These are phyloP conservation scores for Mycena olivaceomarginata DNA, from an alignment of 768 basidiomycete species.

Conservation along the genomic window DNA sequence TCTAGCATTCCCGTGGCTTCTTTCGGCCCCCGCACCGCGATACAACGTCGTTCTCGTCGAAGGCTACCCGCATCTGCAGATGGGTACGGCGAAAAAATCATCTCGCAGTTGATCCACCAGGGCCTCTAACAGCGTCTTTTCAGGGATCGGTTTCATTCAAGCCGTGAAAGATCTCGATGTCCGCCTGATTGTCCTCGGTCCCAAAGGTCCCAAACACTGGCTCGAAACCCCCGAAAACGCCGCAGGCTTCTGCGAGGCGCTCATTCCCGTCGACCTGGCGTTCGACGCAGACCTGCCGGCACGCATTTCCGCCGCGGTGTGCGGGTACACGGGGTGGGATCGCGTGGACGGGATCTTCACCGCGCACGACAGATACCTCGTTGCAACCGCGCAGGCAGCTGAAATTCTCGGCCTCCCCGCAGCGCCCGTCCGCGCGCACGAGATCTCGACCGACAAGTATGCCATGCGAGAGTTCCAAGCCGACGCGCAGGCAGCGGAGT, in stretches of 20 bases:
- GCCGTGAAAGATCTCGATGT: slow-evolving; percentile 29
- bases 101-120: neutral
- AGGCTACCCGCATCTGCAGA: slow-evolving; percentile 26
- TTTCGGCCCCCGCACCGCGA: neutral
- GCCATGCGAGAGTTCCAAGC: slow-evolving; percentile 22
- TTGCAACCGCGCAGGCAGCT: slow-evolving; percentile 30
- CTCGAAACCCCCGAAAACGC: slow-evolving; percentile 20
- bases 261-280: slow-evolving; percentile 30
- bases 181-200: slow-evolving; percentile 19
- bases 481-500: slow-evolving; percentile 19
- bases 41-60: slow-evolving; percentile 24
- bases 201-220: slow-evolving; percentile 31
- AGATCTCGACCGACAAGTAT: slow-evolving; percentile 33
- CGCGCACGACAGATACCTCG: slow-evolving; percentile 30
- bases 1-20: slow-evolving; percentile 13
- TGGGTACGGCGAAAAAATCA: neutral
- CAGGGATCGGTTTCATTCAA: slow-evolving; percentile 20
- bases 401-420: slow-evolving; percentile 27
- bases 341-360: slow-evolving; percentile 25
- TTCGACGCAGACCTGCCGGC: slow-evolving; percentile 22
- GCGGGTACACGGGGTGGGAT: slow-evolving; percentile 19
- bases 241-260: slow-evolving; percentile 29
- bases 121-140: neutral
- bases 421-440: slow-evolving; percentile 22
- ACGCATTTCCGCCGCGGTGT: slow-evolving; percentile 17